Base-by-base conservation (phyloP, 257 asterid species). In the Solanum virginianum region DNA sequence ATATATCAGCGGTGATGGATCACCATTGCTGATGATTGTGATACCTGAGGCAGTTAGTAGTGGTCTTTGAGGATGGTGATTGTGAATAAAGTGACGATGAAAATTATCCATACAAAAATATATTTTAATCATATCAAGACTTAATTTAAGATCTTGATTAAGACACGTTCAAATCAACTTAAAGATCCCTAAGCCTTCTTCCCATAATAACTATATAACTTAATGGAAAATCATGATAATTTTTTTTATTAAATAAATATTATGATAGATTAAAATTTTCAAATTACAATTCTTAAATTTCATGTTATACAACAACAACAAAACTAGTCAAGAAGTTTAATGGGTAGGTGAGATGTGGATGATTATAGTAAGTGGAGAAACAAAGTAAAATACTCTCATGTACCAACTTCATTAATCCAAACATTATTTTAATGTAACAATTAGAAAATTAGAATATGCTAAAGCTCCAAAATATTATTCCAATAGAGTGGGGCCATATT, bases 1-100 rank as follows among this genome's bases (percentile, higher is more conserved):
- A 59, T n/a, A 59, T 59, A 14, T 1, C 0, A n/a, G 0, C 4
- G 7, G 1, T 20, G 8, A 10, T 43, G 47, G 47, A 8, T 43
- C 47, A 7, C 7, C 1, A 8, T 43, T 1, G 0, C 3, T 59
- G 15, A 6, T 43, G 45, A 8, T 43, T 43, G 47, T 57, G 1
- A 10, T 57, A 12, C 2, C 8, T 43, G 47, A 43, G 47, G 6
- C 9, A 8, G 47, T 43, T 43, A 43, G 47, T 43, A 43, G 0
- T 43, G 2, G 47, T 43, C 0, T 43, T n/a, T 2, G 15, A 1
- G 32, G 0, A 15, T 0, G 7, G 0, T n/a, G 3, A 59, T n/a
- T 59, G 3, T n/a, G 66, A 14, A 36, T 4, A 36, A 36, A 59
- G 11, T n/a, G 4, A 59, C 4, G 16, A 15, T 10, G 8, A 60